Base-by-base conservation (phyloP, 306 rosid genomes). In the Vachellia pachyceras region DNA sequence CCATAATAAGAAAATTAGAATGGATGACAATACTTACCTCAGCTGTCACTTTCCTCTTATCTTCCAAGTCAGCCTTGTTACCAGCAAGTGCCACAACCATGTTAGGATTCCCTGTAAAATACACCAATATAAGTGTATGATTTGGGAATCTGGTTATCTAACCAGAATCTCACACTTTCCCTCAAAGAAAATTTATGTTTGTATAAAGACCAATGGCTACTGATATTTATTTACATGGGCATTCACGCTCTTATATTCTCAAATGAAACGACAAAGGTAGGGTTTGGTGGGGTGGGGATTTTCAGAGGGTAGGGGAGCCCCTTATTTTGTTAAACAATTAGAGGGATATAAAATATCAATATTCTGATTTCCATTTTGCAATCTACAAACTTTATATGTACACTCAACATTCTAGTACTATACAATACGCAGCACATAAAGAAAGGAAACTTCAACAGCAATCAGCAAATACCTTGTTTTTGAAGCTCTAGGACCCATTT, bases 31-130 rank as follows among this genome's bases (percentile, higher is more conserved):
- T 37, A 78, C 92, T 84, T 78, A 89, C 92, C 78, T 86, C 92
- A 76, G 86, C 79, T 20, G 89, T 86, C 83, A 89, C 90, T 70
- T 84, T 82, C 80, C 92, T 86, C 80, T 86, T 89, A 41, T 89
- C 92, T 84, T 89, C 92, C 86, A 89, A 84, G 67, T 89, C 92
- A 80, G 86, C 81, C 80, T 89, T 89, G 84, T 89, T 89, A 54
- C 92, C 92, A 75, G 92, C 90, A 72, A 89, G 73, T 52, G 92
- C 92, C 86, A 86, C 76, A 76, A 89, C 92, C 92, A 86, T 86
- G 86, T 85, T 86, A 41, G 92, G 90, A 72, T 89, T 89, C 44
- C 92, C 92, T 89, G 84, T 23, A 84, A 75, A 79, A 72, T 12
- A 72, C 46, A 65, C 39, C 71, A 64, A 70, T 52, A 63, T 46